Conservation (phyloP, 345 rosid species). For the Sapria himalayana region DNA sequence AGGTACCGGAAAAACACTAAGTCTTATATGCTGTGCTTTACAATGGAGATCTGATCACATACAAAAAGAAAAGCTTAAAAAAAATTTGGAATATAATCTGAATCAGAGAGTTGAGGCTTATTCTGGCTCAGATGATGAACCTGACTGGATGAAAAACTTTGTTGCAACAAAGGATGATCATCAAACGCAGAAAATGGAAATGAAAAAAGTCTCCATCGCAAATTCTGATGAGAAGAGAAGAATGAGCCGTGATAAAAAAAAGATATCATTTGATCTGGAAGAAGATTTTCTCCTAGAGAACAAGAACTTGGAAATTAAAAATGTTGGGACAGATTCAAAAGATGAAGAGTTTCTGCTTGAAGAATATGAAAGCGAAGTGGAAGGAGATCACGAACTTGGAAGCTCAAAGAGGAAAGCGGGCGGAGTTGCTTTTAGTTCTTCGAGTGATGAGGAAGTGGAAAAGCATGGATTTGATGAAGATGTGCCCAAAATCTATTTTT, state of each 20-base stretch:
- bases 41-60: slow-evolving; percentile 64
- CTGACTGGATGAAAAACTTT: slow-evolving; percentile 66
- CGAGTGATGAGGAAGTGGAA: slow-evolving; percentile 44
- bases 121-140: slow-evolving; percentile 37
- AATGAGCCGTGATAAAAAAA: slow-evolving; percentile 8
- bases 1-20: slow-evolving; percentile 89
- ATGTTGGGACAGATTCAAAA: slow-evolving; percentile 15
- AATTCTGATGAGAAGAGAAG: slow-evolving; percentile 14
- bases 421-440: slow-evolving; percentile 22
- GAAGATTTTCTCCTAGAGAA: slow-evolving; percentile 9
- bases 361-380: slow-evolving; percentile 70
- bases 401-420: slow-evolving; percentile 34
- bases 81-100: slow-evolving; percentile 5
- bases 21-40: slow-evolving; percentile 67
- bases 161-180: slow-evolving; percentile 13
- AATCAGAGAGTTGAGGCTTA: slow-evolving; percentile 7
- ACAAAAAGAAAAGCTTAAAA: slow-evolving; percentile 15
- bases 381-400: slow-evolving; percentile 13
- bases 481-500: slow-evolving; percentile 44
- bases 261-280: slow-evolving; percentile 8
- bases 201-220: slow-evolving; percentile 7
- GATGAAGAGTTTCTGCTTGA: slow-evolving; percentile 62
- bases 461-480: slow-evolving; percentile 15
- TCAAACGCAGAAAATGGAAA: slow-evolving; percentile 14
- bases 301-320: slow-evolving; percentile 9